Conservation (phyloP, 371 early-diverging fungal genomes). For the Mortierella polycephala region DNA sequence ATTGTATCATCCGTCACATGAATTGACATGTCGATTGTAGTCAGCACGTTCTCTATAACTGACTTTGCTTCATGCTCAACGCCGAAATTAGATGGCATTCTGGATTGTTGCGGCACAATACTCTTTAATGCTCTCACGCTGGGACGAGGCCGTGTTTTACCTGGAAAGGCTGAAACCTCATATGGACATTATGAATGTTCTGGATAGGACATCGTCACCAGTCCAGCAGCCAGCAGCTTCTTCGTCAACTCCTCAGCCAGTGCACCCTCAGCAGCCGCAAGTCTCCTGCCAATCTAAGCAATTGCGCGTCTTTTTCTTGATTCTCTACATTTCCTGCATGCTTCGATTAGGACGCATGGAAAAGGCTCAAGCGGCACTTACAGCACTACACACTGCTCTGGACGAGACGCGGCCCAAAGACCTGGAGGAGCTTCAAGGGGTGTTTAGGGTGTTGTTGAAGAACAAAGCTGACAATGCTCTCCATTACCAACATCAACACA, state of each 20-base stretch:
- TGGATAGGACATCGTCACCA: background rate
- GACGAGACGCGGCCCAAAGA: slow-evolving; percentile 42
- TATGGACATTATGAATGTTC: slow-evolving; percentile 19
- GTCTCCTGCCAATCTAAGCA: slow-evolving; percentile 32
- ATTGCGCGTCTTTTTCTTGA: slow-evolving; percentile 39
- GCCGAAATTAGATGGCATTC: slow-evolving; percentile 31
- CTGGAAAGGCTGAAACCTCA: slow-evolving; percentile 29
- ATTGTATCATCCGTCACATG: background rate
- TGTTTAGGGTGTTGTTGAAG: slow-evolving; percentile 32
- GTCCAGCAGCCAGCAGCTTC: background rate
- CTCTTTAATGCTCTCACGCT: slow-evolving; percentile 41
- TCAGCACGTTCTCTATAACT: too few relatives aligned
- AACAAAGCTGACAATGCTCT: background rate
- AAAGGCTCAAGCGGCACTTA: slow-evolving; percentile 28
- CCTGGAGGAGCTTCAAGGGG: slow-evolving; percentile 35
- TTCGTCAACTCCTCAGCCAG: background rate
- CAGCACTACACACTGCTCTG: slow-evolving; percentile 26
- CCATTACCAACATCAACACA: background rate
- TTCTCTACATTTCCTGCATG: slow-evolving; percentile 46
- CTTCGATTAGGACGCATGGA: slow-evolving; percentile 28
- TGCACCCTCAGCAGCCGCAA: background rate
- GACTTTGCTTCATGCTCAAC: background rate
- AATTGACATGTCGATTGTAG: background rate
- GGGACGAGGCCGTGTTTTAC: slow-evolving; percentile 38
- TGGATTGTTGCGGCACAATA: slow-evolving; percentile 52